Percentiles rank a stretch among this genome's conserved stretches.
These are phyloP conservation scores for Aspergillus terreus DNA, from an alignment of 2,329 filamentous ascomycete species.

Conservation along the genomic window DNA sequence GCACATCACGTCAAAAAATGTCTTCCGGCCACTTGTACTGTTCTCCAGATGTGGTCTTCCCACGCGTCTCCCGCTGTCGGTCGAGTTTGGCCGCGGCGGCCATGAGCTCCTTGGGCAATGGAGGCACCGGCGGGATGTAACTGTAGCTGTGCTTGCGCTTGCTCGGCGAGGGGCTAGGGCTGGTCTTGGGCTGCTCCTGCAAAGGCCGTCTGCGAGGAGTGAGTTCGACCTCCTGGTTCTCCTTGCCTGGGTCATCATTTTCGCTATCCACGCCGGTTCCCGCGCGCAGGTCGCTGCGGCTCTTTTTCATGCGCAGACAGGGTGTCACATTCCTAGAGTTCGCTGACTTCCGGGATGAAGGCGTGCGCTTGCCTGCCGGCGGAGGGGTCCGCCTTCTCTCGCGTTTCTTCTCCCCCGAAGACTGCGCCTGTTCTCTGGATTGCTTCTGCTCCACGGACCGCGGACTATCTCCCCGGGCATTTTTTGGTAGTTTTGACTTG, in stretches of 20 bases:
- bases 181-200: slow-evolving; percentile 8
- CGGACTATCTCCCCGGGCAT: slow-evolving; percentile 28
- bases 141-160: slow-evolving; percentile 18
- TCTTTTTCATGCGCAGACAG: slow-evolving; percentile 22
- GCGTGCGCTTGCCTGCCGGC: slow-evolving; percentile 12
- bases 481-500: slow-evolving; percentile 30
- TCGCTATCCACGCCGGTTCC: slow-evolving; percentile 1
- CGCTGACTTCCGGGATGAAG: slow-evolving; percentile 16
- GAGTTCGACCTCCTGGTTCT: slow-evolving; percentile 9
- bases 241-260: slow-evolving; percentile 9
- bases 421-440: not conserved
- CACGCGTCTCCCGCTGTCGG: slow-evolving; percentile 7
- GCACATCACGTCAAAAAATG: slow-evolving; percentile 32
- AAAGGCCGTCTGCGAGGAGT: slow-evolving; percentile 9
- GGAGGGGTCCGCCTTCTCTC: slow-evolving; percentile 16
- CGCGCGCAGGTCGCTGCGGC: slow-evolving; percentile 18
- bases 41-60: slow-evolving; percentile 4
- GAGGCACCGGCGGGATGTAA: slow-evolving; percentile 40
- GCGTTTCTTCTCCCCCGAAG: not conserved
- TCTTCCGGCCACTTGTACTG: slow-evolving; percentile 44
- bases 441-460: slow-evolving; percentile 31
- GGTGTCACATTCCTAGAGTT: slow-evolving; percentile 17
- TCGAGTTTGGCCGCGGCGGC: slow-evolving; percentile 26
- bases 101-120: slow-evolving; percentile 33
- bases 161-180: slow-evolving; percentile 13